phyloP scores from a whole-genome alignment of 495 filamentous ascomycete genomes.

The Lophiotrema nucula region DNA sequence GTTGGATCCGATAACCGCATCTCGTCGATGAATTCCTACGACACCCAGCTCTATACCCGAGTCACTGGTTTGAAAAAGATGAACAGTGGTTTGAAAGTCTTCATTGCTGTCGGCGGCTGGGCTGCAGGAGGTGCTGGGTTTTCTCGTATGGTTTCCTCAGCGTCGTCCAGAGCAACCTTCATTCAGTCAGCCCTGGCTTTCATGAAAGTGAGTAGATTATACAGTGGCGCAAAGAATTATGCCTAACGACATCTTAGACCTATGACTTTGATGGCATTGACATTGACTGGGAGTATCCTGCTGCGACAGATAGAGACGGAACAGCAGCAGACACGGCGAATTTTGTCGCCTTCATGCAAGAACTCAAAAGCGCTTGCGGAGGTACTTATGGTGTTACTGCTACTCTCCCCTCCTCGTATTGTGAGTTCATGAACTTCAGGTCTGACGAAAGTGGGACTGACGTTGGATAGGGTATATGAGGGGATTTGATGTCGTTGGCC shows the following conservation, averaged over 20 bases:
- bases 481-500: not conserved
- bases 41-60: not conserved
- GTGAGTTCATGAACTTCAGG: too few relatives aligned
- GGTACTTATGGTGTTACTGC: not conserved
- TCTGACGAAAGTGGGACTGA: too few relatives aligned
- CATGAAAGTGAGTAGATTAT: too few relatives aligned
- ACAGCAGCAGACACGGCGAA: not conserved
- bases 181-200: conserved; percentile 64
- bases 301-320: not conserved
- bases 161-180: conserved; percentile 56
- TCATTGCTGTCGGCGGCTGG: conserved; percentile 94
- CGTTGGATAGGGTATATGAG: not conserved
- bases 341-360: not conserved
- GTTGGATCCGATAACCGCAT: not conserved
- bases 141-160: conserved; percentile 72
- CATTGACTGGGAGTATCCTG: conserved; percentile 60
- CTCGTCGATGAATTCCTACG: not conserved
- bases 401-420: not conserved
- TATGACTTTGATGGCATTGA: conserved; percentile 57
- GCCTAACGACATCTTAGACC: too few relatives aligned
- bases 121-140: conserved; percentile 44
- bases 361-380: not conserved
- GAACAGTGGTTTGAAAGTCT: conserved; percentile 80
- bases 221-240: too few relatives aligned
- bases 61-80: conserved; percentile 69